Base-by-base conservation (phyloP, 2,329 filamentous ascomycete species). In the Boeremia exigua region DNA sequence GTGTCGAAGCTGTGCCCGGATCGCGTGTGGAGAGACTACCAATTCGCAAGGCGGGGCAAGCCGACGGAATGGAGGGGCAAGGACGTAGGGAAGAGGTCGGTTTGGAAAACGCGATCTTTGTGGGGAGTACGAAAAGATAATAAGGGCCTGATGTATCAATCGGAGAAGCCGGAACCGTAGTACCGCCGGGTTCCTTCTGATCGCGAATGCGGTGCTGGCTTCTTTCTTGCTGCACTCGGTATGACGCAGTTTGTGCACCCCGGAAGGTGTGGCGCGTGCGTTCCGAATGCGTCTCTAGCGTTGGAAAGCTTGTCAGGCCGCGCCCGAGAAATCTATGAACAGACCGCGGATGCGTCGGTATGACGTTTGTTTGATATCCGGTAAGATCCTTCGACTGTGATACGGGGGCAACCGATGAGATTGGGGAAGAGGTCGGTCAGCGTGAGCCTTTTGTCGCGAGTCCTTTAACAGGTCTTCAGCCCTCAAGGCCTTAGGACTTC, bases 11-110 rank as follows among this genome's bases (percentile, higher is more conserved):
- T 62, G 52, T 65, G 56, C 65, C 66, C 65, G 51, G 47, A 56
- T 36, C 65, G 62, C 65, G 63, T 65, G 62, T 65, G 62, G 61
- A 61, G 62, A 64, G 66, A 67, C 64, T 65, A 66, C 62, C 64
- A 62, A 58, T 52, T 54, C 61, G 60, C 65, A 65, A 58, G 51
- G 63, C 59, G 66, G 66, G 63, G 65, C 63, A 67, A 65, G 65
- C 65, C 39, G 61, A 59, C 63, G 56, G 62, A 50, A 54, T 42
- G 49, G 49, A 48, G 51, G 34, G 19, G 37, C n/a, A 45, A 33
- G 33, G 33, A 30, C 15, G 42, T 39, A 40, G 38, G 37, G 33
- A 32, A 32, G 48, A 32, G 30, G 15, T 39, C 43, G 43, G 30
- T 51, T 42, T 15, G 34, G 23, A 36, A 43, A 30, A 23, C 38